A percentile compares a stretch with the other conserved stretches of the same genome.
Evolutionary conservation across 2,329 filamentous ascomycete genomes (phyloP).

Genomic region (Fusarium staphyleae): DNA sequence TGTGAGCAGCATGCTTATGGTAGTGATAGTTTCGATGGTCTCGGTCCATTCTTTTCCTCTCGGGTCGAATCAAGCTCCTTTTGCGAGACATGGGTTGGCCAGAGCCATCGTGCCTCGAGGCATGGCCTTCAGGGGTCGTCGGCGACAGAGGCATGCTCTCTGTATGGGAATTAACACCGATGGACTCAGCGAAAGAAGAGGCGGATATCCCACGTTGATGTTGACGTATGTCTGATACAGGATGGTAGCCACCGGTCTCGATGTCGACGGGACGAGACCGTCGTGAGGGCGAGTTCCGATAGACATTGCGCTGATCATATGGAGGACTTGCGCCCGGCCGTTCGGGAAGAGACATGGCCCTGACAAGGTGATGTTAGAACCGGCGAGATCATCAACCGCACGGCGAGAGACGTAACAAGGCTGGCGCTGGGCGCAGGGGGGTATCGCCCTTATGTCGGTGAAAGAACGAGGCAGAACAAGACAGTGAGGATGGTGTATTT

Average conservation of each 20-base stretch:
- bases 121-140: constrained; percentile 45
- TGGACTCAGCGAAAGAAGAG: constrained; percentile 66
- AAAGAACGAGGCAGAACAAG: constrained; percentile 12
- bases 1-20: constrained; percentile 90
- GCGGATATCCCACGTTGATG: constrained; percentile 65
- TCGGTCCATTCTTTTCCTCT: constrained; percentile 82
- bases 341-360: constrained; percentile 67
- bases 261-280: constrained; percentile 72
- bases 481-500: constrained; percentile 25
- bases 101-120: constrained; percentile 38
- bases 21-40: constrained; percentile 97
- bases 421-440: constrained; percentile 16
- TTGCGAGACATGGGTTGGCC: constrained; percentile 67
- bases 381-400: constrained; percentile 3
- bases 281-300: constrained; percentile 72
- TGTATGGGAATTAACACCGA: constrained; percentile 62
- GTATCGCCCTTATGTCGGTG: constrained; percentile 22
- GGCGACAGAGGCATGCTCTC: constrained; percentile 64
- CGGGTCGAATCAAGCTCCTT: constrained; percentile 86
- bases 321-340: constrained; percentile 70
- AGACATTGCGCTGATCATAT: constrained; percentile 67
- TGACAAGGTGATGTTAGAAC: constrained; percentile 40
- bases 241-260: constrained; percentile 67
- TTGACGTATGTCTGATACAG: constrained; percentile 50
- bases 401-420: constrained; percentile 6